Evolutionary conservation across 805 yeast species (phyloP).

Genomic region (Starmerella apis): DNA sequence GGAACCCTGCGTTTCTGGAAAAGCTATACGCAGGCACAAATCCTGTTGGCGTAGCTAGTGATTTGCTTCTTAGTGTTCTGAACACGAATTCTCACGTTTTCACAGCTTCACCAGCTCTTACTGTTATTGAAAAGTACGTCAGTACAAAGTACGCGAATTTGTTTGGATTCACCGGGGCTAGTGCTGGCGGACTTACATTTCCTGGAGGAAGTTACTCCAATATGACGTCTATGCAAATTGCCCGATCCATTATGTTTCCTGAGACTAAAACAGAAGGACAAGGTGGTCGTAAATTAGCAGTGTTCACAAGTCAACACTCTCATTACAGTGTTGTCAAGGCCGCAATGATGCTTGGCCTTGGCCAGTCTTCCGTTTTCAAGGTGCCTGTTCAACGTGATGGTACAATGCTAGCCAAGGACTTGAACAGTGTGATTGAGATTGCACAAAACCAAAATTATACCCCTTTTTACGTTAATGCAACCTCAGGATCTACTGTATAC

Average conservation of each 20-base stretch:
- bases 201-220: conserved; percentile 86
- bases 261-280: conserved; percentile 59
- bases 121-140: conserved; percentile 61
- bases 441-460: conserved; percentile 47
- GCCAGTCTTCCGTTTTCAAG: conserved; percentile 51
- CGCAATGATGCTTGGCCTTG: conserved; percentile 65
- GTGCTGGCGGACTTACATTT: conserved; percentile 74
- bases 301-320: conserved; percentile 60
- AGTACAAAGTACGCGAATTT: conserved; percentile 56
- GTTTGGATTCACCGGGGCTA: conserved; percentile 44
- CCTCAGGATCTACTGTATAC: conserved; percentile 83
- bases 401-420: conserved; percentile 41
- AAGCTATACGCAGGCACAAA: conserved; percentile 77
- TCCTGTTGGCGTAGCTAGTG: conserved; percentile 71
- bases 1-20: conserved; percentile 81
- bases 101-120: conserved; percentile 71
- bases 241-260: conserved; percentile 55
- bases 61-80: conserved; percentile 52
- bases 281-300: conserved; percentile 45
- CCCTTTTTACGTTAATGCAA: conserved; percentile 67
- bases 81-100: conserved; percentile 79
- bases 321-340: conserved; percentile 77
- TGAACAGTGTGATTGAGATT: conserved; percentile 39
- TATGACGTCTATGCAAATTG: conserved; percentile 66
- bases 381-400: conserved; percentile 51